These are phyloP conservation scores for Dipodascus geniculatus DNA, from an alignment of 805 yeast species.

Conservation along the genomic window DNA sequence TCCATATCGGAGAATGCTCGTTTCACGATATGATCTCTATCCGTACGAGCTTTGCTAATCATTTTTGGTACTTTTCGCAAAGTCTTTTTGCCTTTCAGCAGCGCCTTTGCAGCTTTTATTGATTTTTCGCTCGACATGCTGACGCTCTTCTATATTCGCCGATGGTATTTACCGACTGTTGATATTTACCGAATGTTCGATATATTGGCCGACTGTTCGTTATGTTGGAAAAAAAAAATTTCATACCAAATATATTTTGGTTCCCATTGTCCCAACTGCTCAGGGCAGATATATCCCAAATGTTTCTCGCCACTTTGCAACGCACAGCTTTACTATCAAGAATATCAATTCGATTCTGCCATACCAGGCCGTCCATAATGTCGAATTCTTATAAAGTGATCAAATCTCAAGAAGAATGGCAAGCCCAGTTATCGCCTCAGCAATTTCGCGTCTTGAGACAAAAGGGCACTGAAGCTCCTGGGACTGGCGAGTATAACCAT, in stretches of 20 bases:
- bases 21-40: slow-evolving; percentile 1
- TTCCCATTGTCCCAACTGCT: no score
- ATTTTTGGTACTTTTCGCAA: neutral
- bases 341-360: neutral
- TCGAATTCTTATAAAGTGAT: slow-evolving; percentile 9
- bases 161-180: no score
- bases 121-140: neutral
- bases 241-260: neutral
- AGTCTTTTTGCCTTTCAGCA: neutral
- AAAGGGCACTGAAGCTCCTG: slow-evolving; percentile 61
- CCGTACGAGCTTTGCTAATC: neutral
- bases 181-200: no score
- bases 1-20: slow-evolving; percentile 8
- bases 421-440: slow-evolving; percentile 58
- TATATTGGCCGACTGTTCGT: no score
- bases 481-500: slow-evolving; percentile 46
- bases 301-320: neutral
- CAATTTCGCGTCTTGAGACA: slow-evolving; percentile 72
- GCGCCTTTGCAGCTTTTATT: neutral
- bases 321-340: neutral
- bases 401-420: slow-evolving; percentile 57
- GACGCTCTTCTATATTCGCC: neutral
- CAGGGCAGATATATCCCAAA: no score
- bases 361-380: neutral
- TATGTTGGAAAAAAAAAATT: neutral